These are phyloP conservation scores for Beta corolliflora DNA, from an alignment of 179 eudicot genomes.

Conservation along the genomic window DNA sequence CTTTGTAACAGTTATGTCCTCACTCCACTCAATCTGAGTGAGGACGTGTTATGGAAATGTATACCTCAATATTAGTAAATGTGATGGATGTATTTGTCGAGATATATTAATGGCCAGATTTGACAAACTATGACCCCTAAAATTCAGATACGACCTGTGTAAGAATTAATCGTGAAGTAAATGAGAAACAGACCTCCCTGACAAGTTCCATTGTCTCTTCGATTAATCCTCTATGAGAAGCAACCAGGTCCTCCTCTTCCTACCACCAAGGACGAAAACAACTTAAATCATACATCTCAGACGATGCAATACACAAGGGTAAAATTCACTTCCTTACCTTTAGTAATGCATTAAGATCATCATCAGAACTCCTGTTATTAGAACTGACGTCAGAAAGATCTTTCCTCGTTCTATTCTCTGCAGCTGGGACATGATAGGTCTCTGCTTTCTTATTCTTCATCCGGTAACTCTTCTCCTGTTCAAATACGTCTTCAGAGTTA, in stretches of 20 bases:
- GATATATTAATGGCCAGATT: background rate
- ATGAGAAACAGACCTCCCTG: conserved; percentile 62
- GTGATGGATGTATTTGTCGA: background rate
- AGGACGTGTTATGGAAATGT: background rate
- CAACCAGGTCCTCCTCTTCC: conserved; percentile 98
- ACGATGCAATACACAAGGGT: background rate
- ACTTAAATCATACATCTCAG: background rate
- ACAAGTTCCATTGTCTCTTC: conserved; percentile 95
- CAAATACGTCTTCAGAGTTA: conserved; percentile 53
- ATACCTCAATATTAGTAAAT: background rate
- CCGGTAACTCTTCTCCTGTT: conserved; percentile 63
- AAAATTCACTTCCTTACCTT: conserved; percentile 44
- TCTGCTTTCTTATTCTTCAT: conserved; percentile 49
- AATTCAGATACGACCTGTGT: background rate
- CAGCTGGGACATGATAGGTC: conserved; percentile 33
- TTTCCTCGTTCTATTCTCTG: conserved; percentile 51
- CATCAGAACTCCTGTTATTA: conserved; percentile 46
- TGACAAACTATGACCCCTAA: background rate
- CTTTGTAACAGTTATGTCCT: background rate
- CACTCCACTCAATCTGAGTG: background rate
- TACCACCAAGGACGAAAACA: conserved; percentile 29
- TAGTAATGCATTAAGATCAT: conserved; percentile 66
- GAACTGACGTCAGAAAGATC: conserved; percentile 40
- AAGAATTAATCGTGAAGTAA: background rate
- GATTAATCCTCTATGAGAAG: conserved; percentile 83